Conservation (phyloP, 345 rosid species). For the Jatropha curcas region DNA sequence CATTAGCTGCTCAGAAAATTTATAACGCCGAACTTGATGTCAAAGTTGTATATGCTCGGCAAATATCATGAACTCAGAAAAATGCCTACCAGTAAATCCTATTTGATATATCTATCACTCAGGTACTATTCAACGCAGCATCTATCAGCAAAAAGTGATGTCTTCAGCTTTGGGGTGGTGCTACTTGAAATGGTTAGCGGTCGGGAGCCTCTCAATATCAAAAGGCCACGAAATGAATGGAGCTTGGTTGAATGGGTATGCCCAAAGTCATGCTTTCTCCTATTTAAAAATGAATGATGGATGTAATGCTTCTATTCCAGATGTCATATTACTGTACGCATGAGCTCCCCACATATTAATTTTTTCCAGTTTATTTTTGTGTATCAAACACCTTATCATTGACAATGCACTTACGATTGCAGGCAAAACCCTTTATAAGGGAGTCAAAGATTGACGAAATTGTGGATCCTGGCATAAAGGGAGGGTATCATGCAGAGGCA, state of each 20-base stretch:
- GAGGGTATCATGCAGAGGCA: constrained; percentile 70
- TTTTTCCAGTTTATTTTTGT: not conserved
- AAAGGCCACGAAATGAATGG: constrained; percentile 66
- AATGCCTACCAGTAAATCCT: not conserved
- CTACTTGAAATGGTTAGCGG: constrained; percentile 67
- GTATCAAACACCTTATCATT: not conserved
- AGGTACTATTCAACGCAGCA: constrained; percentile 74
- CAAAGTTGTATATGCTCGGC: not conserved
- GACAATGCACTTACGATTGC: constrained; percentile 15
- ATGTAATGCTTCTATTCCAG: not conserved
- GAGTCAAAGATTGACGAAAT: constrained; percentile 71
- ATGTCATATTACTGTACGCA: not conserved
- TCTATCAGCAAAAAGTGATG: constrained; percentile 68
- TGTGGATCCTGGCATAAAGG: constrained; percentile 64
- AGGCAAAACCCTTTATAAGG: constrained; percentile 65
- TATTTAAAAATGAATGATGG: not conserved
- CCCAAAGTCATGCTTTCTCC: not conserved
- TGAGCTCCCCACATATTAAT: not conserved
- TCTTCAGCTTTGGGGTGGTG: constrained; percentile 73
- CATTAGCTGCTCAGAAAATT: not conserved
- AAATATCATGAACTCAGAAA: not conserved
- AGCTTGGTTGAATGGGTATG: constrained; percentile 82
- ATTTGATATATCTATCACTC: constrained; percentile 14
- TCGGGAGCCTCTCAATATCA: constrained; percentile 66
- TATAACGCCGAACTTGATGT: not conserved